Percentiles rank a stretch among this genome's conserved stretches.
Evolutionary conservation across 495 filamentous ascomycete genomes (phyloP).

Genomic region (Penicillium macrosclerotiorum): DNA sequence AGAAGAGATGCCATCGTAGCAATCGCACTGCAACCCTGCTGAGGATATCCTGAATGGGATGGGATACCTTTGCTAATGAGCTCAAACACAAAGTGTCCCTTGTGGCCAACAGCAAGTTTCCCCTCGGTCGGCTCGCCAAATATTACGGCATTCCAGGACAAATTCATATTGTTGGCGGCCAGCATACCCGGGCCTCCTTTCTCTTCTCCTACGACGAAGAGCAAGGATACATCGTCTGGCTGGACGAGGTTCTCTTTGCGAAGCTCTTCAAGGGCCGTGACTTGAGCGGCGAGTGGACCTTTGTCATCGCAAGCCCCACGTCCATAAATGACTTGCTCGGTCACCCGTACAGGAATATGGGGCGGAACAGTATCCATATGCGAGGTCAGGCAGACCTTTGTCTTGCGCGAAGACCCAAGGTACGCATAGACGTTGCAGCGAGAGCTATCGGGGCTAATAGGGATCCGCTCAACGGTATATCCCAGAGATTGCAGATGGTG

Average conservation of each 20-base stretch:
- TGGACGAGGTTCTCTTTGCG: conserved; percentile 12
- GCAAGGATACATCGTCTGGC: conserved; percentile 52
- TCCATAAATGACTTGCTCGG: conserved; percentile 56
- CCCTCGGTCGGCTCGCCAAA: conserved; percentile 87
- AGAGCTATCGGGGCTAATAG: background rate
- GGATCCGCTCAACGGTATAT: background rate
- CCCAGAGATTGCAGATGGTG: background rate
- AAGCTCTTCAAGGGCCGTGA: conserved; percentile 51
- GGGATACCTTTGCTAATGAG: conserved; percentile 64
- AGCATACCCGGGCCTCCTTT: conserved; percentile 71
- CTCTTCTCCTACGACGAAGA: conserved; percentile 84
- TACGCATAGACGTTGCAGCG: conserved; percentile 24
- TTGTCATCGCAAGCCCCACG: conserved; percentile 82
- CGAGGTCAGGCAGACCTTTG: conserved; percentile 56
- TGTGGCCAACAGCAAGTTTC: conserved; percentile 81
- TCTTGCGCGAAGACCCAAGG: conserved; percentile 12
- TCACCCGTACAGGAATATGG: conserved; percentile 50
- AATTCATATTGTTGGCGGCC: conserved; percentile 22
- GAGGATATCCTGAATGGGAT: conserved; percentile 75
- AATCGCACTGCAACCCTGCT: conserved; percentile 69
- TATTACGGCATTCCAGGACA: conserved; percentile 64
- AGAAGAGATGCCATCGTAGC: conserved; percentile 50
- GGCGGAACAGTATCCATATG: conserved; percentile 63
- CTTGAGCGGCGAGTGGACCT: conserved; percentile 72
- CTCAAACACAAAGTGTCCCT: conserved; percentile 60